Conservation (phyloP, 2,329 filamentous ascomycete genomes). For the Huntiella omanensis region DNA sequence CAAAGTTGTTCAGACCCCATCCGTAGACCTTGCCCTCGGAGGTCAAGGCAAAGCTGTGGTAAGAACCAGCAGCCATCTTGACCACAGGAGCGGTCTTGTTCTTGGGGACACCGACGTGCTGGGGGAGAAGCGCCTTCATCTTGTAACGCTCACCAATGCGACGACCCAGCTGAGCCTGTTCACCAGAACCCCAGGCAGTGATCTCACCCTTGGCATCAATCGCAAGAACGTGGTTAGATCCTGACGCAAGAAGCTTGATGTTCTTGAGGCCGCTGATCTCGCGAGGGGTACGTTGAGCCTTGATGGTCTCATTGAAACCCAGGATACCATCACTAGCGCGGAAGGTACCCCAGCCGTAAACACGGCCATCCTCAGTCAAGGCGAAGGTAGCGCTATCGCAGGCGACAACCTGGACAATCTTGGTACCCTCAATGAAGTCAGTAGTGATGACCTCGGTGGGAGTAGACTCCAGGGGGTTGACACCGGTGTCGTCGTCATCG, state of each 20-base stretch:
- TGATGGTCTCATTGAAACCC: conserved; percentile 37
- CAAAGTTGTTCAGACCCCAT: conserved; percentile 80
- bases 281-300: conserved; percentile 30
- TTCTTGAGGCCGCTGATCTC: conserved; percentile 46
- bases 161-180: conserved; percentile 47
- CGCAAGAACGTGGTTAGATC: conserved; percentile 53
- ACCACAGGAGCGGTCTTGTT: conserved; percentile 29
- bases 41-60: conserved; percentile 68
- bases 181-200: conserved; percentile 52
- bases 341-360: conserved; percentile 78
- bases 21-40: conserved; percentile 51
- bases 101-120: conserved; percentile 36
- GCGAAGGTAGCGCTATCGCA: conserved; percentile 60
- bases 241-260: conserved; percentile 43
- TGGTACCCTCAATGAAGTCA: conserved; percentile 39
- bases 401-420: conserved; percentile 45
- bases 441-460: conserved; percentile 41
- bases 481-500: conserved; percentile 41
- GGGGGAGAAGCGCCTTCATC: conserved; percentile 39
- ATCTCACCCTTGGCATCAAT: conserved; percentile 46
- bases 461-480: conserved; percentile 56
- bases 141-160: conserved; percentile 42
- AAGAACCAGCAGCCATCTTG: conserved; percentile 44
- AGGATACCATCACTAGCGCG: conserved; percentile 45
- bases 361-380: conserved; percentile 52